Evolutionary conservation across 805 yeast species (phyloP).

Genomic region (Starmerella roubikii): DNA sequence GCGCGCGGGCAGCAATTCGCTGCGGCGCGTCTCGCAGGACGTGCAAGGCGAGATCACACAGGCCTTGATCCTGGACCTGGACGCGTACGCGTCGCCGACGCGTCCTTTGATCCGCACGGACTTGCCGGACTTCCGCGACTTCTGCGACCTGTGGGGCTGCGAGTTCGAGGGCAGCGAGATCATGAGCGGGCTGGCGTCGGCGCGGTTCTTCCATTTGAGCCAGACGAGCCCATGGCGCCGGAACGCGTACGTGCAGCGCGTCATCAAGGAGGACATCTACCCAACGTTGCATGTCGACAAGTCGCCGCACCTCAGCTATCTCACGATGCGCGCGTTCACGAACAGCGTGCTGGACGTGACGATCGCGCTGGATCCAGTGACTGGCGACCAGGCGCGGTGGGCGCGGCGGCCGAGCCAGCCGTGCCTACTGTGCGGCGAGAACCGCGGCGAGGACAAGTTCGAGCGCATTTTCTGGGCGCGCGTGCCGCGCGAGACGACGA

Average conservation of each 20-base stretch:
- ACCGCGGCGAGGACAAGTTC: conserved; percentile 53
- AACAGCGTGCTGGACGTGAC: conserved; percentile 62
- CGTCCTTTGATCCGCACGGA: conserved; percentile 23
- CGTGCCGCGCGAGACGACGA: conserved; percentile 18
- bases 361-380: conserved; percentile 72
- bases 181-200: neutral
- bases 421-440: conserved; percentile 78
- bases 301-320: conserved; percentile 52
- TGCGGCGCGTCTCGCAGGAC: neutral
- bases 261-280: conserved; percentile 68
- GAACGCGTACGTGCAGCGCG: conserved; percentile 45
- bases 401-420: conserved; percentile 38
- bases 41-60: conserved; percentile 4
- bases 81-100: conserved; percentile 20
- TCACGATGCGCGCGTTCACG: conserved; percentile 48
- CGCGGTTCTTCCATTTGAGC: conserved; percentile 4
- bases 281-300: conserved; percentile 50
- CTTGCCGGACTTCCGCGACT: conserved; percentile 16
- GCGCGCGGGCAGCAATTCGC: conserved; percentile 6
- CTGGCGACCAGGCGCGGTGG: conserved; percentile 67
- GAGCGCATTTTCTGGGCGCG: conserved; percentile 63
- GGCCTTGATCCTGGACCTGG: conserved; percentile 15
- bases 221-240: conserved; percentile 30
- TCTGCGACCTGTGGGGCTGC: conserved; percentile 10
- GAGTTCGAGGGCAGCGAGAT: conserved; percentile 6